These are phyloP conservation scores for Nemophila menziesii DNA, from an alignment of 257 asterid genomes.

Conservation along the genomic window DNA sequence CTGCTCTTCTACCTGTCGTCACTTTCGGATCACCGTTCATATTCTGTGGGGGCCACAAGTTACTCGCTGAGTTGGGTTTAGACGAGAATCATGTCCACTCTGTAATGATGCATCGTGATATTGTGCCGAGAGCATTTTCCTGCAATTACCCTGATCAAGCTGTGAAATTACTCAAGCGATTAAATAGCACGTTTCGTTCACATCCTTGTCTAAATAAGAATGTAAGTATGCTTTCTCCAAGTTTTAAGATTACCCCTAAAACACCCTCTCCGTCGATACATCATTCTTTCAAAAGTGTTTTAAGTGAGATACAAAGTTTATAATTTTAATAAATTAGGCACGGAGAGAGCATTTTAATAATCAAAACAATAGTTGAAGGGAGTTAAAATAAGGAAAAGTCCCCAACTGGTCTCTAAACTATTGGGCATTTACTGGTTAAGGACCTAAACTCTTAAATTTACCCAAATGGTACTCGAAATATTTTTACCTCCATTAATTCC, in stretches of 20 bases:
- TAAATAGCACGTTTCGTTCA: slow-evolving; percentile 41
- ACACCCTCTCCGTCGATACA: too few relatives aligned
- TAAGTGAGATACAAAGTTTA: too few relatives aligned
- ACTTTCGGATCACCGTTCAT: slow-evolving; percentile 82
- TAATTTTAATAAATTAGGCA: too few relatives aligned
- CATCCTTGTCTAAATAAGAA: slow-evolving; percentile 83
- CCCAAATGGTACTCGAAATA: too few relatives aligned
- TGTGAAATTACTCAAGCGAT: slow-evolving; percentile 60
- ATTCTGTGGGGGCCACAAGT: slow-evolving; percentile 69
- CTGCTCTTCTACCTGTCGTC: slow-evolving; percentile 68
- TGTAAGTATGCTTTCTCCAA: slow-evolving; percentile 24
- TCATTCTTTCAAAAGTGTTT: too few relatives aligned
- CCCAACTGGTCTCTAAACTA: too few relatives aligned
- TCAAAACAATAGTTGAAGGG: too few relatives aligned
- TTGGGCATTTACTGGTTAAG: too few relatives aligned
- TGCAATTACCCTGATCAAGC: slow-evolving; percentile 71
- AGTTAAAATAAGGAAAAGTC: too few relatives aligned
- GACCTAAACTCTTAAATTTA: too few relatives aligned
- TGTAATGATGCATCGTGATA: slow-evolving; percentile 86
- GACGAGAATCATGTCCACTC: slow-evolving; percentile 59
- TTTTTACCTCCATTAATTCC: too few relatives aligned
- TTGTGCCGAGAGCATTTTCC: slow-evolving; percentile 88
- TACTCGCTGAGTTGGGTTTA: slow-evolving; percentile 48
- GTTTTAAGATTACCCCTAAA: neutral
- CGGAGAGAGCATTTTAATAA: too few relatives aligned